Evolutionary conservation across 352 stramenopile species (phyloP), one percentile per base, ranked within the genome.

Genomic region (Phytophthora parvispora): DNA sequence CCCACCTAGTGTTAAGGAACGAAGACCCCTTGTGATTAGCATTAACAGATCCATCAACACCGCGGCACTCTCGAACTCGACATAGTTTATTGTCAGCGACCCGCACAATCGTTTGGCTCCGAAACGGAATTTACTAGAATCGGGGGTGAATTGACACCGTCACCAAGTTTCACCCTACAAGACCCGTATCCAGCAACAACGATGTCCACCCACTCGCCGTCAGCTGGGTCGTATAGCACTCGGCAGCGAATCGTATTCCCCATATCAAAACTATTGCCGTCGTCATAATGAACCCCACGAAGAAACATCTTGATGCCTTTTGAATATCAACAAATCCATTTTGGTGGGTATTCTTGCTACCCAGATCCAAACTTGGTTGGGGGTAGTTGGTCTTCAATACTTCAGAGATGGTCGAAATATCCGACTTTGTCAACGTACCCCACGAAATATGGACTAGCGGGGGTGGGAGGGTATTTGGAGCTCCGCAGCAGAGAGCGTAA

Each of bases 111-210:
- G 13, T 16, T 43, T 43, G 10, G 12, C 20, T 16, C 10, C 13
- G 36, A 43, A 43, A 6, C 15, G 3, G 18, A 20, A 16, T 16
- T 43, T 13, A 5, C 5, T 43, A 2, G 36, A 20, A 20, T 43
- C 36, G 20, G 36, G 36, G 15, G 36, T 43, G 36, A 43, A 43
- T n/a, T 15, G 36, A 22, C 6, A 20, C 18, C 36, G 6, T 20
- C 36, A 43, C 36, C 36, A 43, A 22, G 36, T 20, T n/a, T 43
- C 8, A 15, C 4, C 36, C 7, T 43, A 20, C 54, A 62, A 43
- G 49, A 5, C 3, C 40, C 54, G 25, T 62, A 52, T 8, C 54
- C 54, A 52, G 54, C 40, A 16, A 62, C 38, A 6, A 49, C 53
- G 4, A 60, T 36, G 31, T 36, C 10, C 6, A 36, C 10, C 31